Conservation (phyloP, 768 basidiomycete genomes). For the Collybia mongolica region DNA sequence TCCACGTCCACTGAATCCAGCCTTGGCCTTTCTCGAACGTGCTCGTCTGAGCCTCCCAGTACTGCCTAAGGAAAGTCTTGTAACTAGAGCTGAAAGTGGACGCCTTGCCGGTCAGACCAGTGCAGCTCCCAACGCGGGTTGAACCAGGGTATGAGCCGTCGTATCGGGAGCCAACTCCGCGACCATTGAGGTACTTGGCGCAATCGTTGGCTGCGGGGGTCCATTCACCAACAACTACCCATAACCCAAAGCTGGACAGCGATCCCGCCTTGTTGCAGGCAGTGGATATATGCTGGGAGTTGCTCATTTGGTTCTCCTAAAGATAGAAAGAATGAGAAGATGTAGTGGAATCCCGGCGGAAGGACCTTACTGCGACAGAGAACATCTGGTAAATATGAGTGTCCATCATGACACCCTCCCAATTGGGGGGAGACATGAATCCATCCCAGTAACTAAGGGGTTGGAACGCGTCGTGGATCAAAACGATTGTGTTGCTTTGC, state of each 20-base stretch:
- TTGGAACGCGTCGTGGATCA: conserved; percentile 83
- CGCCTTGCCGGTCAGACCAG: conserved; percentile 69
- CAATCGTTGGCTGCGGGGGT: conserved; percentile 77
- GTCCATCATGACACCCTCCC: conserved; percentile 71
- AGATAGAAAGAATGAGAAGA: conserved; percentile 2
- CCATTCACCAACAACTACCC: conserved; percentile 90
- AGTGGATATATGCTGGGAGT: conserved; percentile 55
- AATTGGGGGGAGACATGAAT: conserved; percentile 53
- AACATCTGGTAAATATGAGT: conserved; percentile 83
- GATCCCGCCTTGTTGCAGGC: conserved; percentile 51
- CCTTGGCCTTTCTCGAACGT: conserved; percentile 70
- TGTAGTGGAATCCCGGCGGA: background rate
- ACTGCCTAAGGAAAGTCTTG: conserved; percentile 79
- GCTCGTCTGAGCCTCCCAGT: conserved; percentile 83
- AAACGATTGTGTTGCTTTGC: conserved; percentile 63
- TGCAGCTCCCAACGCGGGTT: conserved; percentile 69
- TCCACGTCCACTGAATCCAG: conserved; percentile 87
- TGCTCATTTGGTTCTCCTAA: conserved; percentile 44
- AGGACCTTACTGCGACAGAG: conserved; percentile 45
- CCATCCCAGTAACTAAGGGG: conserved; percentile 67
- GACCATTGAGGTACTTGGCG: conserved; percentile 81
- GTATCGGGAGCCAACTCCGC: conserved; percentile 65
- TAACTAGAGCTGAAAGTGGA: conserved; percentile 72
- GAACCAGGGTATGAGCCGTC: conserved; percentile 68
- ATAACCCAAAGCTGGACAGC: conserved; percentile 59